Conservation (phyloP, 768 basidiomycete genomes). For the Lactifluus hygrophoroides region DNA sequence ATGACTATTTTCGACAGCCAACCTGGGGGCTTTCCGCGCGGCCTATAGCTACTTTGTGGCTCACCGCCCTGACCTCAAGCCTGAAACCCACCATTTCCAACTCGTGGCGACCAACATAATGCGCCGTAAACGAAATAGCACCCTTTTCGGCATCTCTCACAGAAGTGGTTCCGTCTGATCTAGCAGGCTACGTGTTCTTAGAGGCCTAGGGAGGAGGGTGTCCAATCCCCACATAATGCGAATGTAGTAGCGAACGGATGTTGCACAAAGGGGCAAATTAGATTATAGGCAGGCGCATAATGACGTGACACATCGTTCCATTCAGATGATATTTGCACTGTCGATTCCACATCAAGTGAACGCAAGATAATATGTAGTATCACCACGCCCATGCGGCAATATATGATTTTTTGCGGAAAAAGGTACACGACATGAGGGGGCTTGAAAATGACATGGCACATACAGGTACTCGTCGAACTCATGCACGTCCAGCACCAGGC, state of each 20-base stretch:
- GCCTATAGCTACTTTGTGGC: too few relatives aligned
- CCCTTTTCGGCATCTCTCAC: background rate
- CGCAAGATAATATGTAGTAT: background rate
- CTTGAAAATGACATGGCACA: background rate
- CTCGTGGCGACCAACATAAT: too few relatives aligned
- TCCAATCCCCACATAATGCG: background rate
- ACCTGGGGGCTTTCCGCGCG: too few relatives aligned
- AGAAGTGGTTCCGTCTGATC: background rate
- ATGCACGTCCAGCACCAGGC: conserved; percentile 65
- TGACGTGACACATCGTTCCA: background rate
- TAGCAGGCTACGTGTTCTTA: background rate
- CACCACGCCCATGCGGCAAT: background rate
- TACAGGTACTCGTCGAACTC: conserved; percentile 3
- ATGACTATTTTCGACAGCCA: too few relatives aligned
- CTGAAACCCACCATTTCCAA: too few relatives aligned
- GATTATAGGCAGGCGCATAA: background rate
- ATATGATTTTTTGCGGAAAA: conserved; percentile 1
- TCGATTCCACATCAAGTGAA: background rate
- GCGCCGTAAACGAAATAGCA: background rate
- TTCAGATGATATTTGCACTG: background rate
- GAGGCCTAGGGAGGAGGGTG: background rate
- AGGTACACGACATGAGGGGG: conserved; percentile 3
- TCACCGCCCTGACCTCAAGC: too few relatives aligned
- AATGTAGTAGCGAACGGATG: background rate
- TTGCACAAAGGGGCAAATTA: too few relatives aligned